These are phyloP conservation scores for Pseudofabraea citricarpa DNA, from an alignment of 2,329 filamentous ascomycete species.

Conservation along the genomic window DNA sequence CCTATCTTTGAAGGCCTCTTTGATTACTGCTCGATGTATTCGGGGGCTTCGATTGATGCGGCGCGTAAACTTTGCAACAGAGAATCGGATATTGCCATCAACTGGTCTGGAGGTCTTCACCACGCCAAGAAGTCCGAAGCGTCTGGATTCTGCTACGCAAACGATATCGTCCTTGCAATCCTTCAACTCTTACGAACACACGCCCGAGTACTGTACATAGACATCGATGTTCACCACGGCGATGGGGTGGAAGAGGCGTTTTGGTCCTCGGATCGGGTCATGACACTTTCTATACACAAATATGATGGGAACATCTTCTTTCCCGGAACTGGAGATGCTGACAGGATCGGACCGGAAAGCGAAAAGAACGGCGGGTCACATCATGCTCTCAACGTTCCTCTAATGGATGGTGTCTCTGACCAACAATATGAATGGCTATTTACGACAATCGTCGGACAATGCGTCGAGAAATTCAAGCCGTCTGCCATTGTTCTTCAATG, in stretches of 20 bases:
- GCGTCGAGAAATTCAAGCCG: conserved; percentile 80
- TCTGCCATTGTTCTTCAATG: conserved; percentile 91
- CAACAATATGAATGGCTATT: conserved; percentile 85
- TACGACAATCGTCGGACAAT: conserved; percentile 71
- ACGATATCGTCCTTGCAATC: conserved; percentile 94
- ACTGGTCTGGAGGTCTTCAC: conserved; percentile 95
- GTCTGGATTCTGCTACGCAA: conserved; percentile 97
- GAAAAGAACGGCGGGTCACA: conserved; percentile 84
- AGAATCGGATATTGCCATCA: conserved; percentile 92
- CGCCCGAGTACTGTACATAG: conserved; percentile 86
- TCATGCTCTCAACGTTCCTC: conserved; percentile 84
- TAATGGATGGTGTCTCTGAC: conserved; percentile 88
- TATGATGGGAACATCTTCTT: conserved; percentile 84
- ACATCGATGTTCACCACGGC: conserved; percentile 89
- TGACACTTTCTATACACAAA: conserved; percentile 95
- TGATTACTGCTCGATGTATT: conserved; percentile 91
- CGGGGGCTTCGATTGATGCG: conserved; percentile 85
- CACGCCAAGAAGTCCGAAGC: conserved; percentile 94
- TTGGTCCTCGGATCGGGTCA: conserved; percentile 81
- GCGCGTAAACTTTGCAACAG: conserved; percentile 81
- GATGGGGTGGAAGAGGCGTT: conserved; percentile 91
- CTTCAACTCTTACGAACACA: conserved; percentile 79
- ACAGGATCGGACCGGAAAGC: conserved; percentile 78
- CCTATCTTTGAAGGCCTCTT: conserved; percentile 95
- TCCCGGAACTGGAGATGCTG: conserved; percentile 81